Percentiles rank a stretch among this genome's conserved stretches.
These are phyloP conservation scores for Colletotrichum sp. DNA, from an alignment of 2,329 filamentous ascomycete species.

Conservation along the genomic window DNA sequence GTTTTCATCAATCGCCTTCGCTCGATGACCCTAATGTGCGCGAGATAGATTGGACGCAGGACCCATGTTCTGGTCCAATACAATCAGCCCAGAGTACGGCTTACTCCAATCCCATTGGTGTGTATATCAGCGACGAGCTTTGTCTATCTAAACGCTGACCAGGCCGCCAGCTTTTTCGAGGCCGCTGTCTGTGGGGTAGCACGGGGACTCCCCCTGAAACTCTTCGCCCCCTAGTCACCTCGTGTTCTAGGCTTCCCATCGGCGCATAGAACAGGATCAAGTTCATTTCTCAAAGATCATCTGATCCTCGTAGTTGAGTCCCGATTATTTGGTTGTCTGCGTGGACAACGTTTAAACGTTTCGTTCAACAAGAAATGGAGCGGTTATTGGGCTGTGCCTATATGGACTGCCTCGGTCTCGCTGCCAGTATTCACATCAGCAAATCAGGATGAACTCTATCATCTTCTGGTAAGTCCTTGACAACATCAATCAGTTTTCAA, in stretches of 20 bases:
- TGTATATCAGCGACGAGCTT: not conserved
- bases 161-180: not conserved
- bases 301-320: not conserved
- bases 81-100: not conserved
- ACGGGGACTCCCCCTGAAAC: not conserved
- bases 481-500: not conserved
- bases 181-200: not conserved
- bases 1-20: not conserved
- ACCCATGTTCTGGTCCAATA: not conserved
- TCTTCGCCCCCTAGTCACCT: not conserved
- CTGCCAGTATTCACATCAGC: not conserved
- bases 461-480: not conserved
- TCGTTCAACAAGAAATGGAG: not conserved
- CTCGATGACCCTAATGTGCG: not conserved
- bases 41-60: not conserved
- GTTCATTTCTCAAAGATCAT: not conserved
- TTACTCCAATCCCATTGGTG: not conserved
- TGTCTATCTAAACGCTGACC: not conserved
- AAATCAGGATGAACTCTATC: not conserved
- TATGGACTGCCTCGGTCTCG: not conserved
- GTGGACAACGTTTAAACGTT: not conserved
- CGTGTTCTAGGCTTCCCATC: not conserved
- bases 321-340: not conserved
- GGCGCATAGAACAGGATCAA: not conserved
- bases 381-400: too few relatives aligned